Percentiles rank a stretch among this genome's conserved stretches.
Evolutionary conservation across 257 asterid genomes (phyloP).

Genomic region (Penstemon eatonii): DNA sequence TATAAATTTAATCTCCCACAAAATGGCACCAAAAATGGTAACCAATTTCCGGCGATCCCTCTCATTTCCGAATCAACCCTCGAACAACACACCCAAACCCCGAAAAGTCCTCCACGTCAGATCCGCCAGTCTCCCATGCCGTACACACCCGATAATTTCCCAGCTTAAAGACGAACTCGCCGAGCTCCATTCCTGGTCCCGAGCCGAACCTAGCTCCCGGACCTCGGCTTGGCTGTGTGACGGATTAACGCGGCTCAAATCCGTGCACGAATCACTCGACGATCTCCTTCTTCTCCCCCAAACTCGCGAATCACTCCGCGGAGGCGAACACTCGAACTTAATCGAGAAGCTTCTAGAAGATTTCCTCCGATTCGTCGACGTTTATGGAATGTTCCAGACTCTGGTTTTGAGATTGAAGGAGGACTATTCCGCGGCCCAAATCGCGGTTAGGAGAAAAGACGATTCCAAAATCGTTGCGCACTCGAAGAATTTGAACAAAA

Average conservation of each 20-base stretch:
- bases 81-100: constrained; percentile 33
- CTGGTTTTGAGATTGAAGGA: constrained; percentile 55
- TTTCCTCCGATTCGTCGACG: constrained; percentile 67
- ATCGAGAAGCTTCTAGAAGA: constrained; percentile 75
- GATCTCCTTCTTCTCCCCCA: constrained; percentile 84
- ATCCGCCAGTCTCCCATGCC: constrained; percentile 82
- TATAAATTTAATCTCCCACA: neutral
- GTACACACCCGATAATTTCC: constrained; percentile 68
- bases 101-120: constrained; percentile 59
- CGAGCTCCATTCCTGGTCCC: constrained; percentile 46
- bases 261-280: constrained; percentile 72
- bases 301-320: constrained; percentile 57
- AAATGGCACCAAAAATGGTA: constrained; percentile 74
- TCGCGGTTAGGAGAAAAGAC: constrained; percentile 58
- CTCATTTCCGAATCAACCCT: constrained; percentile 66
- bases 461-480: constrained; percentile 33
- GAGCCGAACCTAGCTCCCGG: constrained; percentile 26
- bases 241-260: constrained; percentile 54
- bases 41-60: constrained; percentile 71
- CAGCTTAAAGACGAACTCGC: constrained; percentile 58
- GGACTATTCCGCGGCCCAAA: constrained; percentile 59
- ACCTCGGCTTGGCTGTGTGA: constrained; percentile 57
- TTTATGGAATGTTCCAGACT: constrained; percentile 67
- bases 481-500: constrained; percentile 43
- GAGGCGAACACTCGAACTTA: constrained; percentile 33